Conservation (phyloP, 129 eudicot genomes). For the Scalesia atractyloides region DNA sequence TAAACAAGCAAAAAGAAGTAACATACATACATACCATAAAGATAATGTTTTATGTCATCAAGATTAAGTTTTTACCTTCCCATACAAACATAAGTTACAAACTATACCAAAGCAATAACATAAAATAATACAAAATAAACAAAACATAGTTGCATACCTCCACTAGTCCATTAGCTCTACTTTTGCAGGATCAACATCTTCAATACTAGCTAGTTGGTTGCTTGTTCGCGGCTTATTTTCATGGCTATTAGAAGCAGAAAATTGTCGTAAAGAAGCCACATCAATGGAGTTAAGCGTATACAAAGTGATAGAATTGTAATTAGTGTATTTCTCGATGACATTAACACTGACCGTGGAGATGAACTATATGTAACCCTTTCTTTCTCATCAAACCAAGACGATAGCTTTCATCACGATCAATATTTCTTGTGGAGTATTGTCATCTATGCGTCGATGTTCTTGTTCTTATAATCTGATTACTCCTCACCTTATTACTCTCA, state of each 20-base stretch:
- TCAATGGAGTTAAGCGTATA: conserved; percentile 85
- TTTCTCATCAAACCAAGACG: conserved; percentile 89
- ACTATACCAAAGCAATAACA: neutral
- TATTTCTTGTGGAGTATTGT: conserved; percentile 82
- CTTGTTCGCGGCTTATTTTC: conserved; percentile 70
- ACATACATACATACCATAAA: too few relatives aligned
- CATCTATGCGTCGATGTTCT: conserved; percentile 48
- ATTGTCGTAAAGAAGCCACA: conserved; percentile 95
- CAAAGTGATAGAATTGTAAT: conserved; percentile 76
- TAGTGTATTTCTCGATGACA: conserved; percentile 63
- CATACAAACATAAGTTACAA: conserved; percentile 13
- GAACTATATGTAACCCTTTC: conserved; percentile 74
- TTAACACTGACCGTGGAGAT: conserved; percentile 71
- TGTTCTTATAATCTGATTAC: conserved; percentile 12
- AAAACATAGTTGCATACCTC: conserved; percentile 40
- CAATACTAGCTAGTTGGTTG: conserved; percentile 69
- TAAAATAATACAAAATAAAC: neutral
- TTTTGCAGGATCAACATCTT: conserved; percentile 95
- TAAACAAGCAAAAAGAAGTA: conserved; percentile 17
- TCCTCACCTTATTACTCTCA: conserved; percentile 24
- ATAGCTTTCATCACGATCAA: conserved; percentile 80
- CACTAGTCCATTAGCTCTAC: conserved; percentile 82
- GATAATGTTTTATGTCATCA: too few relatives aligned
- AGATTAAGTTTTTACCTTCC: neutral
- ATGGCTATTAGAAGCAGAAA: conserved; percentile 79